phyloP scores from a whole-genome alignment of 1,284 basidiomycete genomes.

The Ceratobasidium theobromae region DNA sequence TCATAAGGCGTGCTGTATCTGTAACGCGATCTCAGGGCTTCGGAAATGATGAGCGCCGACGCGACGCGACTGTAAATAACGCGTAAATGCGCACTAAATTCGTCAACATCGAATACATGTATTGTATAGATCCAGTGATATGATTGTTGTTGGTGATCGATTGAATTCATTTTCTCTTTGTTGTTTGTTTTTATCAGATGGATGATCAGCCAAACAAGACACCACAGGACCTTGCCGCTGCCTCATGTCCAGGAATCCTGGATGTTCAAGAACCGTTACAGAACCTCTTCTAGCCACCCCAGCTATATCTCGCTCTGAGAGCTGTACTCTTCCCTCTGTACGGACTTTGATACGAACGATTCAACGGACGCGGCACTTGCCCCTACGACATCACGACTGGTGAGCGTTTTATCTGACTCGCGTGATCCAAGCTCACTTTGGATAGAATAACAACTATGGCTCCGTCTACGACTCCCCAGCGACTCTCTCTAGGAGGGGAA shows the following conservation, averaged over 20 bases:
- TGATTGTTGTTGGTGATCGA: too few species aligned
- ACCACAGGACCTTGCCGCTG: background rate
- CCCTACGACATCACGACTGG: constrained; percentile 11
- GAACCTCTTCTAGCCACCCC: background rate
- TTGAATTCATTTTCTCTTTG: too few species aligned
- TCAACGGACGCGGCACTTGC: constrained; percentile 4
- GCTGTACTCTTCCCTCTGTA: too few species aligned
- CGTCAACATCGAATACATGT: too few species aligned
- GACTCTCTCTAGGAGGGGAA: background rate
- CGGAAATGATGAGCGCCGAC: too few species aligned
- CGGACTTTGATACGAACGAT: too few species aligned
- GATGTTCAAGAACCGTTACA: constrained; percentile 14
- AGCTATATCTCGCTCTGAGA: background rate
- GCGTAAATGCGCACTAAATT: too few species aligned
- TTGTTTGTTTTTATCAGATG: constrained; percentile 13
- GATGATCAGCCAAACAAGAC: background rate
- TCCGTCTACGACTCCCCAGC: constrained; percentile 4
- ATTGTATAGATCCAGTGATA: too few species aligned
- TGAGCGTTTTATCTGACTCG: background rate
- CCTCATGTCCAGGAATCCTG: constrained; percentile 1
- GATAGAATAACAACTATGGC: constrained; percentile 5
- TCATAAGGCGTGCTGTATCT: background rate
- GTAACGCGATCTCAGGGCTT: background rate
- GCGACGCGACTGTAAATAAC: too few species aligned
- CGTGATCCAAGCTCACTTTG: too few species aligned